Evolutionary conservation across 2,329 filamentous ascomycete species (phyloP).

Genomic region (Fusarium euwallaceae): DNA sequence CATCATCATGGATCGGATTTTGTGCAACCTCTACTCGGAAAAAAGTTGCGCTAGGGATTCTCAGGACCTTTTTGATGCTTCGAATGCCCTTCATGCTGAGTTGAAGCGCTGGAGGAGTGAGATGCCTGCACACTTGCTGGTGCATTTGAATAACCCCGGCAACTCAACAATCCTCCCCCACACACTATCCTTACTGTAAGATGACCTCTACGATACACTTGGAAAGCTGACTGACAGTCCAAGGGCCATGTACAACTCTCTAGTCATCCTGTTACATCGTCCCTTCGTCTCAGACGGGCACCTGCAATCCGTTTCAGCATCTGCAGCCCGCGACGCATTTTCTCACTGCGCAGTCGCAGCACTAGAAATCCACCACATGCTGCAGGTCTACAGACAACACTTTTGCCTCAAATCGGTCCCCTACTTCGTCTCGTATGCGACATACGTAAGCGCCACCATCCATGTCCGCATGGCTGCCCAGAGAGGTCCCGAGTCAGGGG

Average conservation of each 20-base stretch:
- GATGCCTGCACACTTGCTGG: slow-evolving; percentile 55
- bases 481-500: slow-evolving; percentile 53
- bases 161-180: slow-evolving; percentile 46
- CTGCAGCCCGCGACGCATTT: slow-evolving; percentile 57
- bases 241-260: slow-evolving; percentile 59
- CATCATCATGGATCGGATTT: slow-evolving; percentile 59
- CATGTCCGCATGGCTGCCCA: slow-evolving; percentile 63
- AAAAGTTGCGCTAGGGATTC: slow-evolving; percentile 47
- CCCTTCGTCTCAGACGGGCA: slow-evolving; percentile 64
- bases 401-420: slow-evolving; percentile 61
- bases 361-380: slow-evolving; percentile 55
- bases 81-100: slow-evolving; percentile 53
- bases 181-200: slow-evolving; percentile 5
- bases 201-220: not conserved
- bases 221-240: rapidly evolving
- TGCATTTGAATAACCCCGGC: not conserved
- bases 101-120: slow-evolving; percentile 56
- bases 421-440: slow-evolving; percentile 66
- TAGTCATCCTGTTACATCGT: slow-evolving; percentile 64
- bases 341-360: slow-evolving; percentile 59
- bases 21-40: slow-evolving; percentile 59
- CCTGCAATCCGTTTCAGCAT: slow-evolving; percentile 54
- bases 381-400: slow-evolving; percentile 56
- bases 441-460: slow-evolving; percentile 66
- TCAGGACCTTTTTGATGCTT: slow-evolving; percentile 48